Conservation (phyloP, 768 basidiomycete genomes). For the Rhodotorula paludigena region DNA sequence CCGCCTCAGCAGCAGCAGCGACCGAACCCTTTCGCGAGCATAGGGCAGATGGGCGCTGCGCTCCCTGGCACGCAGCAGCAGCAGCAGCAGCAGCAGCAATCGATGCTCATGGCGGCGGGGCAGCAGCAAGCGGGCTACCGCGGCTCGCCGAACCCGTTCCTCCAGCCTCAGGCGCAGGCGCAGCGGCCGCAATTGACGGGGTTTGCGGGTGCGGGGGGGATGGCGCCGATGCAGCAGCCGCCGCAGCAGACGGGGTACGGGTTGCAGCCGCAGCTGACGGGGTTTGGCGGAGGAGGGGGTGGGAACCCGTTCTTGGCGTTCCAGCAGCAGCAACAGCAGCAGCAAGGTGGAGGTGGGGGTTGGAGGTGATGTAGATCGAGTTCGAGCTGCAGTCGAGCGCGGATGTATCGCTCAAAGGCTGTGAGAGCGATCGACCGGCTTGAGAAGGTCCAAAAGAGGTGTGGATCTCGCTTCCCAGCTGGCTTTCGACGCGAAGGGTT, state of each 20-base stretch:
- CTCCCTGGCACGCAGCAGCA: not conserved
- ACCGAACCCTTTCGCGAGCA: not conserved
- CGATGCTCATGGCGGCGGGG: not conserved
- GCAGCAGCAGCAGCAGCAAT: not conserved
- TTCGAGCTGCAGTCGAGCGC: too few species aligned
- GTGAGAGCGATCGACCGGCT: too few species aligned
- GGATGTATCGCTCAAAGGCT: too few species aligned
- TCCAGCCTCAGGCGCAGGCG: too few species aligned
- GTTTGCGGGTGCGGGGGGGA: not conserved
- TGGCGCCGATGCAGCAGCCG: not conserved
- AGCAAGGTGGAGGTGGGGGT: not conserved
- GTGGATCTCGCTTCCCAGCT: too few species aligned
- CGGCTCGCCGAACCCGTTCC: constrained; percentile 16
- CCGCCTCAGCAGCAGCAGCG: not conserved
- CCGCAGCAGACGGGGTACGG: not conserved
- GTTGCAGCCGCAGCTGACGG: constrained; percentile 23
- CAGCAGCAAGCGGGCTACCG: not conserved
- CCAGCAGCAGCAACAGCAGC: constrained; percentile 3
- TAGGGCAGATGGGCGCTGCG: not conserved
- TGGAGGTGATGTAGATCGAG: not conserved
- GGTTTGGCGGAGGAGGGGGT: not conserved
- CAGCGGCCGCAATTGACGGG: constrained; percentile 9
- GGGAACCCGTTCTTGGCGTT: constrained; percentile 3
- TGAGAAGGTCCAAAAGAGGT: too few species aligned
- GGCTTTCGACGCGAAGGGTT: too few species aligned